Percentiles rank a stretch among this genome's conserved stretches.
Conservation (phyloP, 208 protist genomes). For the Leishmania tropica region DNA sequence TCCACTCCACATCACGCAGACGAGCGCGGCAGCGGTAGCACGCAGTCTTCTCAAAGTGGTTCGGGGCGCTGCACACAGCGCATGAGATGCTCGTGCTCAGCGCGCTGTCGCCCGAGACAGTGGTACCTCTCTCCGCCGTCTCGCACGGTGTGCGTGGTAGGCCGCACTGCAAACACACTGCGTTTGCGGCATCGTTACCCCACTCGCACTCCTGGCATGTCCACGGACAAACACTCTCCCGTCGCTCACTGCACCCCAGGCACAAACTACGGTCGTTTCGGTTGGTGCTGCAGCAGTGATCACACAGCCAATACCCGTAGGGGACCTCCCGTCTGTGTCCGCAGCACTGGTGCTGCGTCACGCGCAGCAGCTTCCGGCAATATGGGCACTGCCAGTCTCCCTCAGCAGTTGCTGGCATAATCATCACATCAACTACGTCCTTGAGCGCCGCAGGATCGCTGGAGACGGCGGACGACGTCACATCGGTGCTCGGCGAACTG, state of each 20-base stretch:
- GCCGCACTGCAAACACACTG: constrained; percentile 53
- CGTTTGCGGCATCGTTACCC: constrained; percentile 36
- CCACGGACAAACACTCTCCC: constrained; percentile 43
- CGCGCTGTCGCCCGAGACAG: constrained; percentile 9
- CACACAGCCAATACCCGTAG: constrained; percentile 78
- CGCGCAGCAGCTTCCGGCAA: constrained; percentile 48
- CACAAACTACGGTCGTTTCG: constrained; percentile 47
- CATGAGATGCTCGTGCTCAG: constrained; percentile 31
- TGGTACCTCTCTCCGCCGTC: constrained; percentile 6
- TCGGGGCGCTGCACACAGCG: constrained; percentile 58
- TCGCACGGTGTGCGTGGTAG: constrained; percentile 34
- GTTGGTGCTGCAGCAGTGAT: constrained; percentile 74
- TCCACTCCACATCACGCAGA: constrained; percentile 52
- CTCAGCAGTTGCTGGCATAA: constrained; percentile 15
- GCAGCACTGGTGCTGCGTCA: constrained; percentile 54
- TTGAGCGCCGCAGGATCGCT: neutral
- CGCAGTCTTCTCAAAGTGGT: constrained; percentile 35
- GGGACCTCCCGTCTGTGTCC: constrained; percentile 60
- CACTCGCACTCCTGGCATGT: constrained; percentile 46
- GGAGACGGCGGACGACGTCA: no score
- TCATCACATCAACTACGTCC: neutral
- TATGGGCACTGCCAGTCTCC: constrained; percentile 85
- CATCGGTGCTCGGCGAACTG: neutral
- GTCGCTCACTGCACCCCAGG: constrained; percentile 61
- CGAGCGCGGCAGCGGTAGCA: constrained; percentile 80